Base-by-base conservation (phyloP, 129 eudicot genomes). In the Arctium lappa region DNA sequence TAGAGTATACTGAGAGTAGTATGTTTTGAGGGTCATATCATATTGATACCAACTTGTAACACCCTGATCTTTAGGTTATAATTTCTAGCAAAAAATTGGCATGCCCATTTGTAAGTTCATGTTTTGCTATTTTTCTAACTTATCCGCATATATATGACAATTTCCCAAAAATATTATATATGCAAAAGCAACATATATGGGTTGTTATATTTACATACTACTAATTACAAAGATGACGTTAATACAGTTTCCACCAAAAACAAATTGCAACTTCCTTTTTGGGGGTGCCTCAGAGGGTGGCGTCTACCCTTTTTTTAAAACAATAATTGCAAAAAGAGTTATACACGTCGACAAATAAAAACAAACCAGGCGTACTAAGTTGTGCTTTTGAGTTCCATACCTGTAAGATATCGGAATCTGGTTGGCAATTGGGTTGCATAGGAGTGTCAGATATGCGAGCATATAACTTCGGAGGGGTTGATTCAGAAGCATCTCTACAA, bases 371-470 rank as follows among this genome's bases (percentile, higher is more conserved):
- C 56, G 13, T 46, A 46, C 56, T 46, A 60, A 60, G 29, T 16
- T n/a, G 68, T 27, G 34, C 33, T 8, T 71, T 39, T 31, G 15
- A 48, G 27, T 30, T 29, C 73, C 62, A 80, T 88, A 94, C 98
- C 98, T 91, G 89, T 75, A 94, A 86, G 87, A 88, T 88, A 74
- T 92, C 92, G 76, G 84, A 82, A 48, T 83, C 84, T 33, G 79
- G 89, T 78, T 88, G 86, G 56, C 50, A 27, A 22, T 79, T 60
- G 31, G 85, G 79, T 69, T 88, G 88, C 32, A 34, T 16, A 63
- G 78, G 42, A 53, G 79, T 38, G 16, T 83, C 68, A 53, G 88
- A 66, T 13, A 74, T 73, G 62, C 81, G 69, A 73, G 83, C 87
- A 72, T 80, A 65, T 60, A 92, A 66, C 70, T 53, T 85, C 69